A percentile compares a stretch with the other conserved stretches of the same genome.
Evolutionary conservation across 2,329 filamentous ascomycete species (phyloP).

Genomic region (Nemania sp.): DNA sequence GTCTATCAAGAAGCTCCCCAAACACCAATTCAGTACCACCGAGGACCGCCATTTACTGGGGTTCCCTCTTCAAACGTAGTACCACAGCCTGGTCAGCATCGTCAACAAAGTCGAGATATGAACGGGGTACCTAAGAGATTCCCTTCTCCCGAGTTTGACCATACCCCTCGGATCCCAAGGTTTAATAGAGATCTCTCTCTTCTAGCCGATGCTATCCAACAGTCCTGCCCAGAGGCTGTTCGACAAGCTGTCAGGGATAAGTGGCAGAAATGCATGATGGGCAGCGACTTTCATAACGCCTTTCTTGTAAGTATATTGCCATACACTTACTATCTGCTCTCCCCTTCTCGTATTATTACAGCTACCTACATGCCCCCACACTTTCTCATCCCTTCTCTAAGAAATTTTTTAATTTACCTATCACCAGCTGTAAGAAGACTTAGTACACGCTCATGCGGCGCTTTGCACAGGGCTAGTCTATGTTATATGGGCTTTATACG

Average conservation of each 20-base stretch:
- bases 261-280: conserved; percentile 55
- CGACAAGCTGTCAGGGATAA: conserved; percentile 55
- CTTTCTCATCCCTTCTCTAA: background rate
- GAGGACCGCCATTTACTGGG: background rate
- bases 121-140: conserved; percentile 6
- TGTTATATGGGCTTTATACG: background rate
- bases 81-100: background rate
- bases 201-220: conserved; percentile 47
- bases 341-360: background rate
- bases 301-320: conserved; percentile 53
- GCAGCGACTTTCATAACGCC: conserved; percentile 56
- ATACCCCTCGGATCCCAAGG: conserved; percentile 37
- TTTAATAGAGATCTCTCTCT: conserved; percentile 47
- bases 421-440: background rate
- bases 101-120: background rate
- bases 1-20: background rate
- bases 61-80: background rate
- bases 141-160: conserved; percentile 17
- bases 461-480: background rate
- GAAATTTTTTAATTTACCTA: background rate
- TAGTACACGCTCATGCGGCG: background rate
- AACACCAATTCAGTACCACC: background rate
- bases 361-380: background rate
- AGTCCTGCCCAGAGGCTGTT: conserved; percentile 50
- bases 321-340: conserved; percentile 1